phyloP scores from a whole-genome alignment of 2,329 filamentous ascomycete species.

The Fusarium fujikuroi region DNA sequence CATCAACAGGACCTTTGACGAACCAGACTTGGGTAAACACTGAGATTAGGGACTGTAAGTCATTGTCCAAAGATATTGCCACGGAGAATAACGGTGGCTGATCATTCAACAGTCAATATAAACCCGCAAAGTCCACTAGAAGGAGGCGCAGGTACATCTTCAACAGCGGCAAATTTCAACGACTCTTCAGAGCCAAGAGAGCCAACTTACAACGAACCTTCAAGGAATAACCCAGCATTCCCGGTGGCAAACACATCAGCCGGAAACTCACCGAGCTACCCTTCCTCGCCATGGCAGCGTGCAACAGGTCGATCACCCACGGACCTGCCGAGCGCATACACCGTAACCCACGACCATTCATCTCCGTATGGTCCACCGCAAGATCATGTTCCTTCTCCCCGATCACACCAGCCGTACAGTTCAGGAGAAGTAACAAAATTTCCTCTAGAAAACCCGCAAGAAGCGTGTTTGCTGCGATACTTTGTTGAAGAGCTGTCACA shows the following conservation, averaged over 20 bases:
- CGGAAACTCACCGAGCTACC: constrained; percentile 8
- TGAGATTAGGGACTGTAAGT: constrained; percentile 50
- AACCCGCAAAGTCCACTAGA: constrained; percentile 15
- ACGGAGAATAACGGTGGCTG: fast-evolving
- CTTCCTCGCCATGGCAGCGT: constrained; percentile 25
- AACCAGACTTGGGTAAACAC: constrained; percentile 53
- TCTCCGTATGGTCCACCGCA: constrained; percentile 23
- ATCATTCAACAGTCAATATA: background rate
- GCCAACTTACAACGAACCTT: background rate
- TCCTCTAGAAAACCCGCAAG: constrained; percentile 50
- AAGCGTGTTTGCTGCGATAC: constrained; percentile 53
- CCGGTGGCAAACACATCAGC: background rate
- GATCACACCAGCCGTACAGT: constrained; percentile 10
- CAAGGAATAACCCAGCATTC: background rate
- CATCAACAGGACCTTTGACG: constrained; percentile 47
- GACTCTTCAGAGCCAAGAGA: background rate
- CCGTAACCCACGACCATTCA: constrained; percentile 16
- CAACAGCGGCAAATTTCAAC: background rate
- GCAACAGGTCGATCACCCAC: constrained; percentile 16
- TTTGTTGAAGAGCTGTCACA: constrained; percentile 54
- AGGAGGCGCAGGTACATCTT: background rate
- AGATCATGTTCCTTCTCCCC: constrained; percentile 16
- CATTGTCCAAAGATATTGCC: fast-evolving
- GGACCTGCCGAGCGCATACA: constrained; percentile 22
- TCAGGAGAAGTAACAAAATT: constrained; percentile 33